Evolutionary conservation across 768 basidiomycete genomes (phyloP).

Genomic region (Fistulinella prunicolor): DNA sequence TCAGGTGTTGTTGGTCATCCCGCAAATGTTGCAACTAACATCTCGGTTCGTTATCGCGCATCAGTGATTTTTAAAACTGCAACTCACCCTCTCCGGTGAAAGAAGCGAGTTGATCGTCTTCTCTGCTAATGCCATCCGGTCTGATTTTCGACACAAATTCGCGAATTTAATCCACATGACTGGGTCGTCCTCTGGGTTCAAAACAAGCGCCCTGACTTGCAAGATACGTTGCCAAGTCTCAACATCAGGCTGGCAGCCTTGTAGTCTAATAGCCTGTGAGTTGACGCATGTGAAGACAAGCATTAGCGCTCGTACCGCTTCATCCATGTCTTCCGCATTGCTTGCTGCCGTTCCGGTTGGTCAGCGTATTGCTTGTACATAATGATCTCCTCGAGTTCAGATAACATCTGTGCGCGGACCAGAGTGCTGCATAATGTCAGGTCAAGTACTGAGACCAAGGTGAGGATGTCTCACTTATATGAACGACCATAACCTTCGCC

Average conservation of each 20-base stretch:
- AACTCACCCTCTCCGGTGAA: constrained; percentile 64
- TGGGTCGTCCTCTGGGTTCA: constrained; percentile 91
- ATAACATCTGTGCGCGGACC: constrained; percentile 97
- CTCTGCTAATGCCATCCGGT: constrained; percentile 91
- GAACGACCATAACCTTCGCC: constrained; percentile 97
- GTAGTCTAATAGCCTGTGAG: constrained; percentile 50
- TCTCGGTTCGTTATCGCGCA: constrained; percentile 1
- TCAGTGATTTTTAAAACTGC: not conserved
- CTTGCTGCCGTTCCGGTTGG: constrained; percentile 87
- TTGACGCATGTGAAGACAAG: not conserved
- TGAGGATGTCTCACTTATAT: constrained; percentile 69
- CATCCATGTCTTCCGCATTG: constrained; percentile 96
- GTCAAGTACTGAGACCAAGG: constrained; percentile 1
- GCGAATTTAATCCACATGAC: constrained; percentile 99
- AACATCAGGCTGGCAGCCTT: constrained; percentile 96
- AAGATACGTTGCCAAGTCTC: constrained; percentile 99
- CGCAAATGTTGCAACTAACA: constrained; percentile 44
- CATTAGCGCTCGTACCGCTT: constrained; percentile 59
- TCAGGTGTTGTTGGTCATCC: constrained; percentile 50
- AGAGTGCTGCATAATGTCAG: constrained; percentile 60
- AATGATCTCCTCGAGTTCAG: constrained; percentile 97
- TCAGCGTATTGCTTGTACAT: constrained; percentile 92
- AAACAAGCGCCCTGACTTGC: constrained; percentile 91
- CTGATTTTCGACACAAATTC: constrained; percentile 93
- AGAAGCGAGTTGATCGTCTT: constrained; percentile 94